Base-by-base conservation (phyloP, 148 eudicot species). In the Diospyros kaki region DNA sequence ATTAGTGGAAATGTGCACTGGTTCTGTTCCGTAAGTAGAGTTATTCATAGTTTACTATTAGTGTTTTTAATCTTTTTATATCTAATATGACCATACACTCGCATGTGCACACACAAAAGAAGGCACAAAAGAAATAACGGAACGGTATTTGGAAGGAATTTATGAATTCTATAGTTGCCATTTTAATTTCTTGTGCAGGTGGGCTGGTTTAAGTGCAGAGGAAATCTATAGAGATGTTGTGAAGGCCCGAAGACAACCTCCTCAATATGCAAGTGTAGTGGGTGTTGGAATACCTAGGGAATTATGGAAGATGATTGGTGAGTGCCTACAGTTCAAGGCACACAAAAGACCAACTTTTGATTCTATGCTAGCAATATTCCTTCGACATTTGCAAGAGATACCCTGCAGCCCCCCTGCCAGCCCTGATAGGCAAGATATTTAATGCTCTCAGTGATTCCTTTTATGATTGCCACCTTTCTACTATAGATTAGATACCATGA, bases 1-100 rank as follows among this genome's bases (percentile, higher is more conserved):
- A 53, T 83, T 94, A 77, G 97, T 94, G 76, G 98, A 94, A 84
- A 94, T 94, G 98, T 94, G 98, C 86, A 94, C 98, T 61, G 98
- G 98, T 64, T 83, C 97, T 55, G 77, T 85, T 65, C 97, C 98
- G 98, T 94, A 90, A 66, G 98, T 87, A 73, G 56, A 66, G 71
- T 58, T 51, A 52, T 69, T 74, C 17, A 15, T 52, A 54, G 43
- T 73, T 75, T 78, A 17, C 51, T n/a, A 13, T 77, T 59, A 56
- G 15, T 53, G 63, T 14, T 61, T 61, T 2, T 15, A 46, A 9
- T 7, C 52, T 39, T 28, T 40, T 41, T 7, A 46, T 59, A n/a
- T 39, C 44, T 1, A 48, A 13, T 28, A 41, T 2, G 2, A 17
- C 4, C 28, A 28, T 28, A 28, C 28, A 28, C 28, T 28, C 28